phyloP scores from a whole-genome alignment of 1,139 yeast genomes.

The Yamadazyma dushanensis region DNA sequence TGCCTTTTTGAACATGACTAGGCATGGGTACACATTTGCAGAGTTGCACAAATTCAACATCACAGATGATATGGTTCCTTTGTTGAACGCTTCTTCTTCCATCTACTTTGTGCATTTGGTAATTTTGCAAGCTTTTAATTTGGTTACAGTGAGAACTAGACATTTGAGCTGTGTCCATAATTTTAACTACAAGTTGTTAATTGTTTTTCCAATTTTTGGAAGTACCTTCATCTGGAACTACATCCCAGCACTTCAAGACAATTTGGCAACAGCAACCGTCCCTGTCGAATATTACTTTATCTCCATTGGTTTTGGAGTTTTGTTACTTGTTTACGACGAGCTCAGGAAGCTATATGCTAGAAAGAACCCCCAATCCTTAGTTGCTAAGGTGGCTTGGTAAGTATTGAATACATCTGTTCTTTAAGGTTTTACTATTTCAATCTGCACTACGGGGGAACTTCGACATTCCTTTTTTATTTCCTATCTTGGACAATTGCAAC shows the following conservation, averaged over 20 bases:
- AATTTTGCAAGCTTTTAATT: slow-evolving; percentile 50
- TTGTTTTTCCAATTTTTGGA: slow-evolving; percentile 39
- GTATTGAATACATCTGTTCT: no score
- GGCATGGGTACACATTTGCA: slow-evolving; percentile 38
- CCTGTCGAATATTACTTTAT: slow-evolving; percentile 52
- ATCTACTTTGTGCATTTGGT: slow-evolving; percentile 53
- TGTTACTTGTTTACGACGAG: slow-evolving; percentile 44
- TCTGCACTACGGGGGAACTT: no score
- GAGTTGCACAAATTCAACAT: slow-evolving; percentile 32
- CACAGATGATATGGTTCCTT: slow-evolving; percentile 23
- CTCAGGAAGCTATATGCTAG: slow-evolving; percentile 40
- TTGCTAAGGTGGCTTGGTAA: slow-evolving; percentile 48
- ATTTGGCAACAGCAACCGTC: slow-evolving; percentile 37
- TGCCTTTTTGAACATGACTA: slow-evolving; percentile 40
- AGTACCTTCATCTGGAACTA: slow-evolving; percentile 49
- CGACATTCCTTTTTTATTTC: no score
- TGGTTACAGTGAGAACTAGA: slow-evolving; percentile 48
- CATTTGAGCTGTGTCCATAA: slow-evolving; percentile 39
- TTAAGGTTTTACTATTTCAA: no score
- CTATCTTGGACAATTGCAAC: no score
- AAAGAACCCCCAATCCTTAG: slow-evolving; percentile 31
- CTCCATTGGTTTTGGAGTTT: slow-evolving; percentile 46
- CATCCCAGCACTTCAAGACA: slow-evolving; percentile 41
- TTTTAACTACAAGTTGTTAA: slow-evolving; percentile 26
- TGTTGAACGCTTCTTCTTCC: slow-evolving; percentile 40